Base-by-base conservation (phyloP, 1,139 yeast species). In the Pichia sp. region DNA sequence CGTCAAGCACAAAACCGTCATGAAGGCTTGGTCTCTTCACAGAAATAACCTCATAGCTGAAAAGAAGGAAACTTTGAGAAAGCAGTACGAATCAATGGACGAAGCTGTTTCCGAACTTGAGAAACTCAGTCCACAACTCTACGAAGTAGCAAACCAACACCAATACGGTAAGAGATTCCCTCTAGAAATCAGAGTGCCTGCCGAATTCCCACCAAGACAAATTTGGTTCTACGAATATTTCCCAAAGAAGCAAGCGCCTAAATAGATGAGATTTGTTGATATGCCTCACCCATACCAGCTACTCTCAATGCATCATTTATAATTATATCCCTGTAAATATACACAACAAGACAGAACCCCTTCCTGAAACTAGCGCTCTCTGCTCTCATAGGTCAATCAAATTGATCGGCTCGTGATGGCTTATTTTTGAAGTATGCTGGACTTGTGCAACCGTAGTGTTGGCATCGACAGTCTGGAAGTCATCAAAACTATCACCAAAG, bases 151-250 rank as follows among this genome's bases (percentile, higher is more conserved):
- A 26, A 70, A 67, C 52, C 54, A 56, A 22, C 59, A 63, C 37
- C 72, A 74, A 44, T 54, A 56, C 28, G 67, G 67, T 41, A 72
- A 70, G 46, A 65, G 77, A 50, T 82, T 78, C 55, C 91, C 93
- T 8, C 58, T 80, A 52, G 96, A 88, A 52, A 59, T 86, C 63
- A 74, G 94, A 55, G 75, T 84, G 5, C 97, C 98, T 23, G 83
- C 95, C 1, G 94, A 87, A 39, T 85, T 67, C 45, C 98, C 98
- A n/a, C 82, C 97, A 27, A 77, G 74, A 52, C 70, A 73, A 44
- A 69, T 85, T 21, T 88, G 97, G 96, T 75, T 78, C 40, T 73
- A 75, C 53, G 76, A 79, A 48, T 84, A 65, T 51, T 53, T 43
- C 26, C 59, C 62, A 25, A 39, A 43, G 25, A 39, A 43, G 25